Base-by-base conservation (phyloP, 345 rosid genomes). In the Citrus hindsii region DNA sequence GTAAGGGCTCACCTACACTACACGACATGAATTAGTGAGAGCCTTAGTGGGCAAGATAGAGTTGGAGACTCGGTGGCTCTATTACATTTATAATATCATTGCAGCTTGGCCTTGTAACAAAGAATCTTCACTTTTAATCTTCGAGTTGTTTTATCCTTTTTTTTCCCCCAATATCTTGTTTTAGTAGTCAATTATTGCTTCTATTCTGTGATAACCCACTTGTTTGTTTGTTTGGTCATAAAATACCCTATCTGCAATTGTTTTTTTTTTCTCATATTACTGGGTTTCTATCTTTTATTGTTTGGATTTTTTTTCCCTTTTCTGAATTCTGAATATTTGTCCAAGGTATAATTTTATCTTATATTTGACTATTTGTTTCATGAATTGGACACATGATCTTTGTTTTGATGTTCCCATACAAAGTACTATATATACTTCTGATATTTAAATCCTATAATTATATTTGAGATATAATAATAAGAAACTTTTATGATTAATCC, bases 21-120 rank as follows among this genome's bases (percentile, higher is more conserved):
- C 22, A 76, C 14, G 35, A 74, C 73, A 77, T 65, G 70, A 69
- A 67, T 51, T 67, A 72, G 60, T 40, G 56, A 63, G 74, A 86
- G 78, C 74, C 90, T 85, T 89, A 56, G 82, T 51, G 76, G 78
- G 80, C 84, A 89, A 87, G 89, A 73, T 71, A 79, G 51, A 68
- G 81, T 76, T 79, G 84, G 85, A 86, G 79, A 74, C 51, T 58
- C 63, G 60, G 18, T 69, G 70, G 55, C 59, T 73, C 55, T 40
- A 73, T 82, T 73, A 33, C 70, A 32, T 53, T n/a, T 60, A n/a
- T 25, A 37, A 35, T 83, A 67, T 77, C 73, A 80, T 82, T 46
- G 16, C 48, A 69, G 76, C 66, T 76, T 75, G 75, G 81, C 79
- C 75, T 67, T 80, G 21, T 40, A 35, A 61, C 27, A 3, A 27